phyloP scores from a whole-genome alignment of 352 stramenopile genomes.

The Globisporangium carolinianum region DNA sequence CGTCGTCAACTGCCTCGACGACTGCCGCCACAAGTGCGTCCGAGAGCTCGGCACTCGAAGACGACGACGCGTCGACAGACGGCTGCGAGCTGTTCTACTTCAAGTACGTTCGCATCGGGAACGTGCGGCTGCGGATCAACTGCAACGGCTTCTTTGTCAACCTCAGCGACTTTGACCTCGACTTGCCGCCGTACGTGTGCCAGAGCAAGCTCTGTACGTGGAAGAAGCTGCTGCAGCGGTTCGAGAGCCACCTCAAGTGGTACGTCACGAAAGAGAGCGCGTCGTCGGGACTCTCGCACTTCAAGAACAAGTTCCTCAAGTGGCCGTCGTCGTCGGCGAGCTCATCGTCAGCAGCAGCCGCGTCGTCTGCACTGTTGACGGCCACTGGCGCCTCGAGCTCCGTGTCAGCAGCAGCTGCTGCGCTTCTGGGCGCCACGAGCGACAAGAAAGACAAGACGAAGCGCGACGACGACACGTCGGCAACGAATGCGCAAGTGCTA shows the following conservation, averaged over 20 bases:
- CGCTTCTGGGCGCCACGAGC: neutral
- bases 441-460: slow-evolving; percentile 66
- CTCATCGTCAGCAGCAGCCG: slow-evolving; percentile 3
- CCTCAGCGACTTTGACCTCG: slow-evolving; percentile 71
- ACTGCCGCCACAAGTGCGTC: slow-evolving; percentile 2
- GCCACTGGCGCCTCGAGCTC: neutral
- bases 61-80: slow-evolving; percentile 44
- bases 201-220: slow-evolving; percentile 78
- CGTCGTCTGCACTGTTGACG: slow-evolving; percentile 3
- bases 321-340: slow-evolving; percentile 18
- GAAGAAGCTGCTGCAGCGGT: slow-evolving; percentile 78
- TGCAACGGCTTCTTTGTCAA: slow-evolving; percentile 86
- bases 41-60: slow-evolving; percentile 23
- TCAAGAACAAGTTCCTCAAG: slow-evolving; percentile 84
- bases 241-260: slow-evolving; percentile 80
- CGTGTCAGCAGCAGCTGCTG: too few species aligned
- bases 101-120: slow-evolving; percentile 78
- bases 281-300: slow-evolving; percentile 75
- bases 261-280: slow-evolving; percentile 76
- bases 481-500: slow-evolving; percentile 61
- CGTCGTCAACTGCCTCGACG: neutral
- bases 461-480: slow-evolving; percentile 49
- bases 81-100: slow-evolving; percentile 80
- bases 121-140: slow-evolving; percentile 73
- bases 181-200: slow-evolving; percentile 71